Evolutionary conservation across 345 rosid species (phyloP).

Genomic region (Passiflora organensis): DNA sequence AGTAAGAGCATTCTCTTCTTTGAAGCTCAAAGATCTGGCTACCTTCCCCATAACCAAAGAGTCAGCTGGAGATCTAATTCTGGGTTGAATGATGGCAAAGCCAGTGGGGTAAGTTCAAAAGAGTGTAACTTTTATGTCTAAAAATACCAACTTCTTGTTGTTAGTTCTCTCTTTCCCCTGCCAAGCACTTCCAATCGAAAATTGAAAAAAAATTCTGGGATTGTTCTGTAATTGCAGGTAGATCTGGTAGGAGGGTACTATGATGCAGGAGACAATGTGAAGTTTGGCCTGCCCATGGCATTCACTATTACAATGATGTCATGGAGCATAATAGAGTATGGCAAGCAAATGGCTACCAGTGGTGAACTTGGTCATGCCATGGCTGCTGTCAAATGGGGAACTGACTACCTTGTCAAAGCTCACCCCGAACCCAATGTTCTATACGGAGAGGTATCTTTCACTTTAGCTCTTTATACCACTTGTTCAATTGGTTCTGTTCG

Average conservation of each 20-base stretch:
- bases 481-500: background rate
- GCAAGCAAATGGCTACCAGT: constrained; percentile 57
- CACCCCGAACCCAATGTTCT: constrained; percentile 90
- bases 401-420: constrained; percentile 94
- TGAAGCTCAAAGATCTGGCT: constrained; percentile 98
- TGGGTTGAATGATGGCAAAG: constrained; percentile 86
- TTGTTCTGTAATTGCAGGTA: constrained; percentile 42
- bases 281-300: constrained; percentile 98
- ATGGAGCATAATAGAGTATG: constrained; percentile 93
- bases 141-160: background rate
- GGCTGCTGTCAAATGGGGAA: constrained; percentile 95
- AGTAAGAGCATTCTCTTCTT: constrained; percentile 89
- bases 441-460: constrained; percentile 73
- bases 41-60: constrained; percentile 77
- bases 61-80: constrained; percentile 91
- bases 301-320: constrained; percentile 98
- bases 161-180: too few species aligned
- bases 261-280: constrained; percentile 99
- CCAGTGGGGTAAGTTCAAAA: constrained; percentile 76
- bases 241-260: constrained; percentile 97
- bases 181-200: too few species aligned
- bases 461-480: background rate
- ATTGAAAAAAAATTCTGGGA: background rate
- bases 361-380: constrained; percentile 86
- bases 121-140: background rate